These are phyloP conservation scores for Citrullus amarus DNA, from an alignment of 306 rosid genomes.

Conservation along the genomic window DNA sequence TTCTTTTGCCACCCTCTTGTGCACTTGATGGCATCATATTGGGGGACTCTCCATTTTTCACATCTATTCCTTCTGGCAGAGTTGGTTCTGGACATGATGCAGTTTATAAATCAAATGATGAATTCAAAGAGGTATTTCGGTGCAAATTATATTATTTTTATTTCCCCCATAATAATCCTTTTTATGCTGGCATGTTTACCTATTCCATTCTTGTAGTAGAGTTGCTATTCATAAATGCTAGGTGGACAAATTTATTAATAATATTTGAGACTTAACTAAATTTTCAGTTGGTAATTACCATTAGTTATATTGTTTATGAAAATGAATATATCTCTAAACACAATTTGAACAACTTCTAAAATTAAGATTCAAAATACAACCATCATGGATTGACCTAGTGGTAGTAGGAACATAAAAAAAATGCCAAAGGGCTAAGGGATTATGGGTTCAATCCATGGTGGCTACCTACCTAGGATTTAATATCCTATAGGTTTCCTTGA, in stretches of 20 bases:
- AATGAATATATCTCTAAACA: neutral
- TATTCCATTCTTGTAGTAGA: neutral
- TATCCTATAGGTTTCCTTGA: too few species aligned
- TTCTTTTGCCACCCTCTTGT: constrained; percentile 77
- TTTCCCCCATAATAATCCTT: neutral
- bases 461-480: too few species aligned
- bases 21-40: constrained; percentile 77
- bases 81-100: constrained; percentile 72
- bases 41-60: constrained; percentile 92
- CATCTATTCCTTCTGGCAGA: constrained; percentile 95
- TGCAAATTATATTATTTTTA: neutral
- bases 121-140: constrained; percentile 72
- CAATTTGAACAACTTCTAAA: neutral
- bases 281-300: neutral
- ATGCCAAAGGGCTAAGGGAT: too few species aligned
- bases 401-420: too few species aligned
- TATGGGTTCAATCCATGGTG: too few species aligned
- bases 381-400: too few species aligned
- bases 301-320: neutral
- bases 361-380: neutral
- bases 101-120: constrained; percentile 64
- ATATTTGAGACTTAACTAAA: neutral
- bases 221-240: neutral
- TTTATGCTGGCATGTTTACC: neutral
- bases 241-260: neutral